Evolutionary conservation across 192 early-diverging fungal species (phyloP).

Genomic region (Rhizophagus sp.): DNA sequence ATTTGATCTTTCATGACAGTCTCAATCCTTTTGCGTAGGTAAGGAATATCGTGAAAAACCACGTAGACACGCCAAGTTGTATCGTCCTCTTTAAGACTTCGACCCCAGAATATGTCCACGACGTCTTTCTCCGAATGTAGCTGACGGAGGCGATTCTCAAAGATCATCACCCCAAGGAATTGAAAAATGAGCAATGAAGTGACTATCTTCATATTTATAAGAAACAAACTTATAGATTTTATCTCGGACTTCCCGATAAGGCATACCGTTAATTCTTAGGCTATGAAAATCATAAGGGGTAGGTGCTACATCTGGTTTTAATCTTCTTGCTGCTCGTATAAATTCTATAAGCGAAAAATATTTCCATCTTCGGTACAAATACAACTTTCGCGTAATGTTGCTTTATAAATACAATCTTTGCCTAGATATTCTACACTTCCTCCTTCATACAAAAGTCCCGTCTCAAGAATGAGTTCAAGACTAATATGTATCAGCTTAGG

Average conservation of each 20-base stretch:
- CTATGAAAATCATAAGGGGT: slow-evolving; percentile 8
- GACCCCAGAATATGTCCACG: no score
- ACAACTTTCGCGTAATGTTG: slow-evolving; percentile 22
- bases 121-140: background rate
- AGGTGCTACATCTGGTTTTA: slow-evolving; percentile 5
- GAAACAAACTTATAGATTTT: slow-evolving; percentile 17
- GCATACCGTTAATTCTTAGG: slow-evolving; percentile 20
- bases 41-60: background rate
- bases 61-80: slow-evolving; percentile 12
- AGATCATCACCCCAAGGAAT: slow-evolving; percentile 6
- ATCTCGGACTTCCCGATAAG: slow-evolving; percentile 22
- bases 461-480: background rate
- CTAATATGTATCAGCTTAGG: slow-evolving; percentile 3
- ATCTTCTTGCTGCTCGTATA: background rate
- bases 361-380: slow-evolving; percentile 4
- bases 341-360: slow-evolving; percentile 24
- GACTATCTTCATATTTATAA: background rate
- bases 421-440: slow-evolving; percentile 23
- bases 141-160: slow-evolving; percentile 22
- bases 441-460: slow-evolving; percentile 20
- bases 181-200: background rate
- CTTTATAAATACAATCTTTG: slow-evolving; percentile 13
- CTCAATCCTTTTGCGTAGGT: background rate
- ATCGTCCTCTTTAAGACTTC: background rate
- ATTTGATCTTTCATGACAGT: no score